These are phyloP conservation scores for Thielaviopsis populi DNA, from an alignment of 2,329 filamentous ascomycete genomes.

Conservation along the genomic window DNA sequence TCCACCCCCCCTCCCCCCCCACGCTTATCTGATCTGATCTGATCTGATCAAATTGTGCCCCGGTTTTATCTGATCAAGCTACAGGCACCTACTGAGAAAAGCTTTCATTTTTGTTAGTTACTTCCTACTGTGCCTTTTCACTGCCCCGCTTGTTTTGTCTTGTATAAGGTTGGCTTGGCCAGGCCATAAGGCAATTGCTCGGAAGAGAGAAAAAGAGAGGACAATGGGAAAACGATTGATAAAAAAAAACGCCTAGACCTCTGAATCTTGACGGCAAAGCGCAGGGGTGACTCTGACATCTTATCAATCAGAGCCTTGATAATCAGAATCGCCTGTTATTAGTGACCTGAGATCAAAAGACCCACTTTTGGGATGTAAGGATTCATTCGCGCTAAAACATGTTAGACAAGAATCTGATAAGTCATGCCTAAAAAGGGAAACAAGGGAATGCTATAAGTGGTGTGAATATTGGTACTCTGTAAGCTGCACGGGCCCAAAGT, in stretches of 20 bases:
- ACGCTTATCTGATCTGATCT: constrained; percentile 3
- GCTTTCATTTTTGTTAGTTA: background rate
- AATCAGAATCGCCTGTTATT: constrained; percentile 1
- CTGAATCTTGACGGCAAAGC: background rate
- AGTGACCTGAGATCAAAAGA: background rate
- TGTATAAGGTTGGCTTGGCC: background rate
- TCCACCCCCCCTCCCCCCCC: background rate
- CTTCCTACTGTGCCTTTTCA: background rate
- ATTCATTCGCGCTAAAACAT: background rate
- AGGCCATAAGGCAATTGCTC: background rate
- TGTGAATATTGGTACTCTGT: background rate
- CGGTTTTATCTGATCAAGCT: too few species aligned
- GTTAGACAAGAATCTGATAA: background rate
- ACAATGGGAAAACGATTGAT: background rate
- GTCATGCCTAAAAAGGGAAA: constrained; percentile 1
- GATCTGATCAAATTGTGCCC: background rate
- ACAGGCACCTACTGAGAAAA: background rate
- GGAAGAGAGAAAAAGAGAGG: background rate
- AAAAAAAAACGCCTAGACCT: background rate
- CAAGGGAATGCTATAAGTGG: background rate
- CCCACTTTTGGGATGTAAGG: background rate
- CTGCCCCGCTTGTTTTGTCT: background rate
- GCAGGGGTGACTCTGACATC: background rate
- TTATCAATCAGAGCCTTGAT: constrained; percentile 4
- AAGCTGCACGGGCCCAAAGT: background rate